Base-by-base conservation (phyloP, 108 stramenopile species). In the Fragilaria crotonensis region DNA sequence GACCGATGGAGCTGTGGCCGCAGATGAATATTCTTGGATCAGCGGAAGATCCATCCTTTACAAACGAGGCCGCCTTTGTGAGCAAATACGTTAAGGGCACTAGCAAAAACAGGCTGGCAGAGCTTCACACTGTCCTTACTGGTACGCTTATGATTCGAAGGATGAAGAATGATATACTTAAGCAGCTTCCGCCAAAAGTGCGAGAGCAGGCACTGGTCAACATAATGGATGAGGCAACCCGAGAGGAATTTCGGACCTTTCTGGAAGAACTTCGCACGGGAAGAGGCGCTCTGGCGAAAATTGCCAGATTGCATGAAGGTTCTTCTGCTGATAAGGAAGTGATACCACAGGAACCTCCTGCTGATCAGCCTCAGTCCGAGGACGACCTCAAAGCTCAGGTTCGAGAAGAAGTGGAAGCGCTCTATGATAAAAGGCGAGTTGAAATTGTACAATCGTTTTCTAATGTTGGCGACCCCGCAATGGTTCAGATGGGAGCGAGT, bases 111-210 rank as follows among this genome's bases (percentile, higher is more conserved):
- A 70, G 62, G 9, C 62, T 65, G 19, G 87, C 87, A 11, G 98
- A 97, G 68, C 71, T 99, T 33, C 94, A 97, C 70, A 83, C 87
- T 21, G 70, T 95, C 59, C 69, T 99, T 41, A 88, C 90, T 18
- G 77, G 91, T 4, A 94, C 91, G 0, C 78, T 98, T 7, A 97
- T 99, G 96, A 89, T 99, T 20, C 76, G 97, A 48, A 83, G 98
- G 25, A 60, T 94, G 80, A 99, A 99, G 64, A 50, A 64, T 29
- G 90, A 95, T 50, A 95, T 98, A 45, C 70, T 99, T 5, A 93
- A 83, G 62, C 76, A 94, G 29, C 67, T 99, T 5, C 95, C 94
- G 14, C 71, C 71, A 0, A 97, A 97, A 69, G 41, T 78, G 51
- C 63, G 96, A 29, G 76, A 77, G 57, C 87, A 85, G 32, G 87